Percentiles rank a stretch among this genome's conserved stretches.
These are phyloP conservation scores for Tetragonia tetragonoides DNA, from an alignment of 148 eudicot species.

Conservation along the genomic window DNA sequence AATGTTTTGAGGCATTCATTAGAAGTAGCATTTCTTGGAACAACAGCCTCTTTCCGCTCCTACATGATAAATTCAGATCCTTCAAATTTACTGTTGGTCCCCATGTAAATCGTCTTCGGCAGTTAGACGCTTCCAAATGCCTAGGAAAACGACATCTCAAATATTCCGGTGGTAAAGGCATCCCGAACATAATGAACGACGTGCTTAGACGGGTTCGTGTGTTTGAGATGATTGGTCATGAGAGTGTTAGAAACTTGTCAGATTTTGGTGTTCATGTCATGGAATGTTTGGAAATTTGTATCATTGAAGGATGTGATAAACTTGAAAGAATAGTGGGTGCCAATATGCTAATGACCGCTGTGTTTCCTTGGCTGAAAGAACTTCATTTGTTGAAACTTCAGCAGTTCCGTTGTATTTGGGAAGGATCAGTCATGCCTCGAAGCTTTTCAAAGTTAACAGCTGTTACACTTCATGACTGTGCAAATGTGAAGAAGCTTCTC, in stretches of 20 bases:
- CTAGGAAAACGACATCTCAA: conserved; percentile 18
- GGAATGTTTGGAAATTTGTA: conserved; percentile 19
- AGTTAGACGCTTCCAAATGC: conserved; percentile 15
- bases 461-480: conserved; percentile 21
- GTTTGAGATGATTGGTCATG: conserved; percentile 29
- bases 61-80: conserved; percentile 18
- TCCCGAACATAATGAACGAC: conserved; percentile 5
- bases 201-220: conserved; percentile 23
- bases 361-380: conserved; percentile 20
- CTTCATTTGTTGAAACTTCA: conserved; percentile 20
- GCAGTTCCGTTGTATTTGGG: conserved; percentile 16
- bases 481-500: conserved; percentile 1
- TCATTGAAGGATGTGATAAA: conserved; percentile 17
- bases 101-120: not conserved
- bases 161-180: conserved; percentile 19
- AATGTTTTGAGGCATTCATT: conserved; percentile 20
- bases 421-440: conserved; percentile 9
- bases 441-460: conserved; percentile 19
- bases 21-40: conserved; percentile 10
- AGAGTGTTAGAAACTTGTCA: conserved; percentile 17
- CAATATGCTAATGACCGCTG: not conserved
- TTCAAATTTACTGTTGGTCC: conserved; percentile 14
- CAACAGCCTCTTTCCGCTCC: conserved; percentile 6
- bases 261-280: conserved; percentile 20
- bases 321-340: conserved; percentile 16